These are phyloP conservation scores for Globisporangium recalcitrans DNA, from an alignment of 352 stramenopile species.

Conservation along the genomic window DNA sequence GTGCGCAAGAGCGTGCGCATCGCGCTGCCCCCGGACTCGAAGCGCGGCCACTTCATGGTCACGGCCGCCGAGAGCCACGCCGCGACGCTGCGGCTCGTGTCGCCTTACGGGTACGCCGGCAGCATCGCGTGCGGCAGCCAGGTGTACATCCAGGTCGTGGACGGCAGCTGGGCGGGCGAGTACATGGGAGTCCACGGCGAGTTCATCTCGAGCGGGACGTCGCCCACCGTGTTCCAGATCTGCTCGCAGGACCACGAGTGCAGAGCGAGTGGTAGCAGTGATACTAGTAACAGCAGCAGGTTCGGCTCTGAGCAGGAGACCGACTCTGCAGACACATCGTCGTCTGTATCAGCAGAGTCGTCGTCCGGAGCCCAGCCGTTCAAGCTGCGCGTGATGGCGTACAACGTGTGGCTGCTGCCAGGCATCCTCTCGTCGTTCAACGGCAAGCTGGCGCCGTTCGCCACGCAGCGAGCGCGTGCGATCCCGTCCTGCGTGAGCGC, in stretches of 20 bases:
- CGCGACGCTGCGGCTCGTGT: conserved; percentile 46
- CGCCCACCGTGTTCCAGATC: conserved; percentile 41
- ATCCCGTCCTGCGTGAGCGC: conserved; percentile 42
- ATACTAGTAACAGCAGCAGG: background rate
- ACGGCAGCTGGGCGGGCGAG: conserved; percentile 42
- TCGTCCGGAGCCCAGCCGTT: conserved; percentile 18
- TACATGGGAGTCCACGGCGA: conserved; percentile 46
- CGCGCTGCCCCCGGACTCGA: conserved; percentile 38
- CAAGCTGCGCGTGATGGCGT: conserved; percentile 52
- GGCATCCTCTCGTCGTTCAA: conserved; percentile 55
- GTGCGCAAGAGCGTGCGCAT: conserved; percentile 45
- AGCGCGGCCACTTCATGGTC: conserved; percentile 50
- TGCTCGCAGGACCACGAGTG: conserved; percentile 21
- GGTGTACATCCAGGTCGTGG: conserved; percentile 48
- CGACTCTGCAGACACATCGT: background rate
- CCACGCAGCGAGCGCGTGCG: conserved; percentile 38
- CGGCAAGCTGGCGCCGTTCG: conserved; percentile 53
- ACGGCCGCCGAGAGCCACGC: conserved; percentile 25
- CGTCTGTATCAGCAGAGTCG: background rate
- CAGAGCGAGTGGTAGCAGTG: background rate
- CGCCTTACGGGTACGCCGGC: conserved; percentile 40
- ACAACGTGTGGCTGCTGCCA: conserved; percentile 73
- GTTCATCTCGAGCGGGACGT: conserved; percentile 44
- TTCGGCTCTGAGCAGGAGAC: background rate
- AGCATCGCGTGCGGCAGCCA: conserved; percentile 43